Evolutionary conservation across 805 yeast genomes (phyloP), one percentile per base, ranked within the genome.

Genomic region (Myxozyma kluyveri): DNA sequence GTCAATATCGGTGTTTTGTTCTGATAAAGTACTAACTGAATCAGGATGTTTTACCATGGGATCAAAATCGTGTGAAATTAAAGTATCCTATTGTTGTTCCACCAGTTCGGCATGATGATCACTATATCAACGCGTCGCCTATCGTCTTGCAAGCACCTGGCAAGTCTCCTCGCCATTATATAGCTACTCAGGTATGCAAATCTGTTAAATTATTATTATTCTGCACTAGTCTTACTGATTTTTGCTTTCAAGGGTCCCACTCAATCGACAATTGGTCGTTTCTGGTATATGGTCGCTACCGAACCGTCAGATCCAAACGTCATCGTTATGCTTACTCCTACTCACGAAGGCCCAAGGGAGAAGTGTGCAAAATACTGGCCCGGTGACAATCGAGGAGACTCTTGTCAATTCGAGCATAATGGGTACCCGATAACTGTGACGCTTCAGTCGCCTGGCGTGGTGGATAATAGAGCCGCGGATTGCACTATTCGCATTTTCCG

Each of bases 161-260:
- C 22, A 5, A 29, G 27, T 35, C 18, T 60, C 64, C 61, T 18
- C 61, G 61, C 23, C 43, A 50, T 9, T 73, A 65, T 50, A 69
- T 60, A 61, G 76, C 38, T 45, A 62, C 53, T 69, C 40, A 74
- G 72, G 47, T 80, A 78, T 60, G 48, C n/a, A n/a, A n/a, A n/a
- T n/a, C n/a, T n/a, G n/a, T n/a, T n/a, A n/a, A n/a, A 29, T 22
- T 47, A 17, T 35, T 47, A 19, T 12, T 45, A 6, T 7, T 7
- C 10, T 6, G 29, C 42, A 38, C 26, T 23, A 14, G 22, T 39
- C 42, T 40, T n/a, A 14, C 96, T 96, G 0, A 79, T 95, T 0
- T n/a, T n/a, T n/a, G n/a, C n/a, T n/a, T n/a, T n/a, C n/a, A 96
- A 91, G 67, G 99, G 96, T 1, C 99, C 99, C 2, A 68, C 86